phyloP scores from a whole-genome alignment of 2,329 filamentous ascomycete species.

The Xylariaceae sp. region DNA sequence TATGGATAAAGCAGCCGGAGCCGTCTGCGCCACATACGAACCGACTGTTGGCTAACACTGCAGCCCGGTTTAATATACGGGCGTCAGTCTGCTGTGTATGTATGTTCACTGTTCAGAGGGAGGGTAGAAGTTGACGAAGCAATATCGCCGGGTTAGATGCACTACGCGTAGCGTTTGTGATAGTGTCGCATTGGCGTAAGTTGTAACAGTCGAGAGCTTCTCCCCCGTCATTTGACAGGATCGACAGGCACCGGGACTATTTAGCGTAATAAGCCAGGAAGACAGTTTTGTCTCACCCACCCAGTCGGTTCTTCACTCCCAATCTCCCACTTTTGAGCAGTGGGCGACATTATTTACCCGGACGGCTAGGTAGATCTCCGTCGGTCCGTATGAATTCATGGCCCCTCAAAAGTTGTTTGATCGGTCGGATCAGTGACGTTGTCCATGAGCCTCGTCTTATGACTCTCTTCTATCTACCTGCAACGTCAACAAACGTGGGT shows the following conservation, averaged over 20 bases:
- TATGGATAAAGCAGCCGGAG: too few relatives aligned
- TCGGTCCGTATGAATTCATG: not conserved
- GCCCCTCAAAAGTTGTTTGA: not conserved
- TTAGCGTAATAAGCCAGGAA: not conserved
- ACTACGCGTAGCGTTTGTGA: not conserved
- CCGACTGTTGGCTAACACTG: too few relatives aligned
- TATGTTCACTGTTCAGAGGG: too few relatives aligned
- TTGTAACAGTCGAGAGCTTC: not conserved
- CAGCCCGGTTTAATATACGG: too few relatives aligned
- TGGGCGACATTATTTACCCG: slow-evolving; percentile 6
- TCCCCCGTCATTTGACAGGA: slow-evolving; percentile 2
- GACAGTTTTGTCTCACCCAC: slow-evolving; percentile 5
- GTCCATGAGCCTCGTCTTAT: too few relatives aligned
- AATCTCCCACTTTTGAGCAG: too few relatives aligned
- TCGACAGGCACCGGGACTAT: not conserved
- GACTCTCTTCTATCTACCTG: too few relatives aligned
- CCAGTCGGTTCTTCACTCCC: slow-evolving; percentile 5
- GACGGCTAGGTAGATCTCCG: slow-evolving; percentile 1
- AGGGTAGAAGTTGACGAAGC: too few relatives aligned
- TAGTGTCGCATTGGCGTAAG: slow-evolving; percentile 7
- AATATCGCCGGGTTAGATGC: slow-evolving; percentile 2
- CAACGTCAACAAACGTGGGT: too few relatives aligned
- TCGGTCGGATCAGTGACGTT: too few relatives aligned
- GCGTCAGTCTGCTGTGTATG: too few relatives aligned
- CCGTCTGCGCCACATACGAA: too few relatives aligned